Base-by-base conservation (phyloP, 352 stramenopile genomes). In the Saprolegnia diclina region DNA sequence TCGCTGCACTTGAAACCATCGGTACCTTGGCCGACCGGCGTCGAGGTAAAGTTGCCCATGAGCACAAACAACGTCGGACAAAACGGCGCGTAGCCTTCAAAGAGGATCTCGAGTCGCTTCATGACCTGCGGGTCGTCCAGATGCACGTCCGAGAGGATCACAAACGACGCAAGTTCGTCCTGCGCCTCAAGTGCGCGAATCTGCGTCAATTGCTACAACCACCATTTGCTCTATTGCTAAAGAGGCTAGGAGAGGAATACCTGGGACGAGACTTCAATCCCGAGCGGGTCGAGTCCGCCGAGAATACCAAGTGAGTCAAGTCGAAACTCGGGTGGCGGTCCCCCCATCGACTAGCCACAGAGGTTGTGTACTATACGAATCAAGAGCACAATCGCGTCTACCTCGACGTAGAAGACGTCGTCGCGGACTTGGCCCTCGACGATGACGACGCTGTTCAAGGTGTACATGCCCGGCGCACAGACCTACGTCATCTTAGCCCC, bases 361-460 rank as follows among this genome's bases (percentile, higher is more conserved):
- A 1, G 24, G 26, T 56, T 3, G 37, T 11, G 53, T 19, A 1
- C 53, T 4, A 21, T 1, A 9, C 26, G n/a, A n/a, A 29, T 16
- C 40, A 18, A 21, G 64, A 52, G 32, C 4, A 71, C 16, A 65
- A 0, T 10, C 64, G 21, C 19, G 66, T 76, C 44, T 81, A 92
- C 87, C 72, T 97, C 79, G 24, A 97, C 82, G 67, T 95, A 83
- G 42, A 97, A 78, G 7, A 97, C 77, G 59, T 95, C 94, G 74
- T 98, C 88, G 65, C 95, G 82, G n/a, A 98, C 83, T 78, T 97
- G 84, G 45, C 94, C 94, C 76, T 98, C 89, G 5, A 98, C 91
- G 11, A 98, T 71, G 7, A 98, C 87, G 11, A 98, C 82, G 63
- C 85, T 96, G 73, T 97, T 96, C 72, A 97, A 79, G 6, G 91